Conservation (phyloP, 768 basidiomycete genomes). For the Naganishia antarctica region DNA sequence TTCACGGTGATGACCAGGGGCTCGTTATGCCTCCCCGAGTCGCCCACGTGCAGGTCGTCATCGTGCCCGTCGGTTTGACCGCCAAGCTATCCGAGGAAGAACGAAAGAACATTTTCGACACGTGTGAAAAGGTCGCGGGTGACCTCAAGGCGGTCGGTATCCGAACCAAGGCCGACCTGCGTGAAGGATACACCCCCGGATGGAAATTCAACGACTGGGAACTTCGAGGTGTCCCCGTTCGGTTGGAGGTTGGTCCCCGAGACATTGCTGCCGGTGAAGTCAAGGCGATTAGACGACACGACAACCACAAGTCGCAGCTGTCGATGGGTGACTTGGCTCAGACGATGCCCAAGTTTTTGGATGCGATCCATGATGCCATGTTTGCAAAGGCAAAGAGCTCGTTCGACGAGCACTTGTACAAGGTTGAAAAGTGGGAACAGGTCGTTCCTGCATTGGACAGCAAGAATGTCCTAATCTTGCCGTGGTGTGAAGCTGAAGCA, state of each 20-base stretch:
- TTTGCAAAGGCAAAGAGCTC: constrained; percentile 67
- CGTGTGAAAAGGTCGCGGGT: constrained; percentile 71
- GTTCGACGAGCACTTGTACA: constrained; percentile 67
- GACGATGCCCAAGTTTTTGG: constrained; percentile 63
- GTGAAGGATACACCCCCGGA: constrained; percentile 95
- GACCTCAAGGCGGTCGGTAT: constrained; percentile 68
- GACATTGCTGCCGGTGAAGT: constrained; percentile 69
- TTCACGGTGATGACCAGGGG: constrained; percentile 96
- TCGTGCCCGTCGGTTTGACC: constrained; percentile 93
- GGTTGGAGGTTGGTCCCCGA: constrained; percentile 92
- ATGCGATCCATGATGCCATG: constrained; percentile 85
- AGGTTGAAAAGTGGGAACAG: constrained; percentile 82
- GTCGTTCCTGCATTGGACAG: constrained; percentile 83
- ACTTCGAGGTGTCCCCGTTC: constrained; percentile 95
- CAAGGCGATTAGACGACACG: constrained; percentile 81
- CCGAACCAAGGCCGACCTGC: constrained; percentile 79
- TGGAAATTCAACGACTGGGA: constrained; percentile 99
- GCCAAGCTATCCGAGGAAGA: constrained; percentile 62
- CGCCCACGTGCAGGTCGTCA: constrained; percentile 80
- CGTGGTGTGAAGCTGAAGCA: constrained; percentile 88
- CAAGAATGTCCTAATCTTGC: constrained; percentile 80
- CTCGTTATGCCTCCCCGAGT: constrained; percentile 95
- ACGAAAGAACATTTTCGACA: constrained; percentile 64
- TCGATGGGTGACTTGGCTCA: constrained; percentile 54
- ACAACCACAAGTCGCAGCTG: constrained; percentile 60